Conservation (phyloP, 106 monocot species). For the Vanilla planifolia region DNA sequence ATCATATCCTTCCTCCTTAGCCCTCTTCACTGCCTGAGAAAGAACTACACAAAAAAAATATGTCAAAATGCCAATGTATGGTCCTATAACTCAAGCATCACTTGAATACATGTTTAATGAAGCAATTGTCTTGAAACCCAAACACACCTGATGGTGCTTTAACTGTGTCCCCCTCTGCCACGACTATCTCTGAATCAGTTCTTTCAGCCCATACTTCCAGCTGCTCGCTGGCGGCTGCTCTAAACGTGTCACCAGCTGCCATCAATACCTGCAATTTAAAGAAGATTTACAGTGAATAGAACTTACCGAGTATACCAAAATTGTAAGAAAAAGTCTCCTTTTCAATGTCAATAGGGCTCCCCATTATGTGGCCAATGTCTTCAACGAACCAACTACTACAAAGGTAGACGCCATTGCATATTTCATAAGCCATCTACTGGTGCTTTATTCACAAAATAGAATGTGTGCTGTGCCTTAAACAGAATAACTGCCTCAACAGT, state of each 20-base stretch:
- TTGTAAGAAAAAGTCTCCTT: too few species aligned
- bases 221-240: conserved; percentile 95
- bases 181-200: conserved; percentile 85
- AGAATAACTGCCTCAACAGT: too few species aligned
- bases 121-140: background rate
- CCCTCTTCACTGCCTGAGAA: conserved; percentile 89
- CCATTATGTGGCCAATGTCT: background rate
- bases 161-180: conserved; percentile 60
- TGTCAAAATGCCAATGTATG: conserved; percentile 17
- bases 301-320: too few species aligned
- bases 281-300: too few species aligned
- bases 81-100: too few species aligned
- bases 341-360: background rate
- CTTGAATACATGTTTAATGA: too few species aligned
- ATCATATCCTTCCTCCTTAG: conserved; percentile 80
- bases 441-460: background rate
- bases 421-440: background rate
- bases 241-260: conserved; percentile 97
- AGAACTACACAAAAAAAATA: conserved; percentile 60
- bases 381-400: too few species aligned
- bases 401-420: too few species aligned
- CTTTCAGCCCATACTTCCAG: conserved; percentile 96
- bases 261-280: conserved; percentile 48
- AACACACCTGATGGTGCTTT: conserved; percentile 69
- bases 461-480: background rate